These are phyloP conservation scores for Lactifluus echinatus DNA, from an alignment of 768 basidiomycete species.

Conservation along the genomic window DNA sequence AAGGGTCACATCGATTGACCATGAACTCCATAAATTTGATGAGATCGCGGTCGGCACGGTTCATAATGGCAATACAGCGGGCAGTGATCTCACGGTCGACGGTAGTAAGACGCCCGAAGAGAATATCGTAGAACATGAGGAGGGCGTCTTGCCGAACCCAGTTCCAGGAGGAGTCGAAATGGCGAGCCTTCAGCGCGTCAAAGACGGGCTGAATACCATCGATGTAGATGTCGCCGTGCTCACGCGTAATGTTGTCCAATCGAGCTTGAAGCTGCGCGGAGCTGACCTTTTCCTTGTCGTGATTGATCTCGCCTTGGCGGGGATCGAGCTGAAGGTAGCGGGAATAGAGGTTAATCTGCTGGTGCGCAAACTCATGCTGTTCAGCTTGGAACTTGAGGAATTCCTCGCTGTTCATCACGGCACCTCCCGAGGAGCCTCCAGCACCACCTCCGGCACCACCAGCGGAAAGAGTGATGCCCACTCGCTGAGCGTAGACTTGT, in stretches of 20 bases:
- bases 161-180: conserved; percentile 99
- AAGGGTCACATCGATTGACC: conserved; percentile 74
- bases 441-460: conserved; percentile 55
- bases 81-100: conserved; percentile 96
- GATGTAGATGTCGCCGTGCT: conserved; percentile 91
- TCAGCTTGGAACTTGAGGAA: conserved; percentile 94
- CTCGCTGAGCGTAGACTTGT: conserved; percentile 74
- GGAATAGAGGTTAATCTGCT: conserved; percentile 95
- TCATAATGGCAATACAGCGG: conserved; percentile 94
- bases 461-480: conserved; percentile 76
- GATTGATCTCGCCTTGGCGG: conserved; percentile 83
- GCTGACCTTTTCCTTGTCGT: conserved; percentile 78
- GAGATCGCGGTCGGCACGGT: conserved; percentile 90
- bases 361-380: conserved; percentile 84
- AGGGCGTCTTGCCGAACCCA: conserved; percentile 98
- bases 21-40: conserved; percentile 93
- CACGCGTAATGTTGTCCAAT: conserved; percentile 79
- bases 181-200: conserved; percentile 91
- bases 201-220: conserved; percentile 94
- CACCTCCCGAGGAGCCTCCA: conserved; percentile 58
- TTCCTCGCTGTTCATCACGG: conserved; percentile 94
- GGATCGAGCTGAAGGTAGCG: conserved; percentile 93
- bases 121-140: conserved; percentile 97
- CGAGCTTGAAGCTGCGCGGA: conserved; percentile 66
- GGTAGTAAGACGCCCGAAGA: conserved; percentile 88